Percentiles rank a stretch among this genome's conserved stretches.
Conservation (phyloP, 805 yeast genomes). For the Tetrapisispora nanseiensis region DNA sequence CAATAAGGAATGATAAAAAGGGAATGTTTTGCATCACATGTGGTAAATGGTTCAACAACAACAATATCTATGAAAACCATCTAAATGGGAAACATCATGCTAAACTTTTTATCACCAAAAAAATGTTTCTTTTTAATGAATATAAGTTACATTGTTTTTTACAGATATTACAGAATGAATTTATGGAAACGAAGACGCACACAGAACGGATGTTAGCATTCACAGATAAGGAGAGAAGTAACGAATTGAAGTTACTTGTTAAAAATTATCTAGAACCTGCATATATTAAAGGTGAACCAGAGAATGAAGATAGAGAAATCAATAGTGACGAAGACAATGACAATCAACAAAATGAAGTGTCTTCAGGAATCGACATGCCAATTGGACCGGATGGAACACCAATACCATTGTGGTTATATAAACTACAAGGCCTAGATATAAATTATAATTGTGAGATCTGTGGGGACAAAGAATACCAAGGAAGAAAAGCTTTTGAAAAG, state of each 20-base stretch:
- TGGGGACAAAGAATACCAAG: slow-evolving; percentile 62
- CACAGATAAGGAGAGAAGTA: slow-evolving; percentile 57
- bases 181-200: slow-evolving; percentile 46
- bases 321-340: slow-evolving; percentile 12
- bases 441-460: slow-evolving; percentile 78
- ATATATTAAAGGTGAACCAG: slow-evolving; percentile 33
- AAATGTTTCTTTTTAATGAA: slow-evolving; percentile 29
- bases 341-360: slow-evolving; percentile 19
- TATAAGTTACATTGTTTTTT: slow-evolving; percentile 32
- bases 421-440: slow-evolving; percentile 73
- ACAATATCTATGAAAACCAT: slow-evolving; percentile 60
- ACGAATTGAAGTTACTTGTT: slow-evolving; percentile 40
- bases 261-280: slow-evolving; percentile 29
- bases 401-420: slow-evolving; percentile 88
- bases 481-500: slow-evolving; percentile 57
- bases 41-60: slow-evolving; percentile 50
- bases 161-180: slow-evolving; percentile 31
- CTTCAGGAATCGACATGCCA: slow-evolving; percentile 48
- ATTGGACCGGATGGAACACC: slow-evolving; percentile 85
- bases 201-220: slow-evolving; percentile 56
- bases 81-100: slow-evolving; percentile 65
- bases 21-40: slow-evolving; percentile 53
- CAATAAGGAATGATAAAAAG: slow-evolving; percentile 15
- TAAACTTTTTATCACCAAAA: slow-evolving; percentile 33
- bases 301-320: slow-evolving; percentile 24